These are phyloP conservation scores for Dipteronia dyeriana DNA, from an alignment of 345 rosid genomes.

Conservation along the genomic window DNA sequence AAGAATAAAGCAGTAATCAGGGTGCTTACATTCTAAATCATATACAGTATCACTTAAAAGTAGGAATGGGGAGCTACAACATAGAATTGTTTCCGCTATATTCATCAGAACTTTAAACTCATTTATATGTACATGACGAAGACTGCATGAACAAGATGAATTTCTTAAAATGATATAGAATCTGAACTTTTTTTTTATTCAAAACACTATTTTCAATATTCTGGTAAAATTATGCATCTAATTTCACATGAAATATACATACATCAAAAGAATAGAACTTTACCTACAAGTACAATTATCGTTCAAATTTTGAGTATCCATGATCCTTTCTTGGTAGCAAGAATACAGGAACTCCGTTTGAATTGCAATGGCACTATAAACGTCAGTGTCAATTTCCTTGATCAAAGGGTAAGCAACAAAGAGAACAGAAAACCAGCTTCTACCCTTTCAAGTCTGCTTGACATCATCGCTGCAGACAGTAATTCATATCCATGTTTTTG, in stretches of 20 bases:
- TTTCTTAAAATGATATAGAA: not conserved
- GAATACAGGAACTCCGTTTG: not conserved
- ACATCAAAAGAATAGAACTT: conserved; percentile 10
- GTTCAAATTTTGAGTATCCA: not conserved
- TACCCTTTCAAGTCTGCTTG: conserved; percentile 1
- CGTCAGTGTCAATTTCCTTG: not conserved
- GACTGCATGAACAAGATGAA: not conserved
- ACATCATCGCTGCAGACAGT: not conserved
- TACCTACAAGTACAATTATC: not conserved
- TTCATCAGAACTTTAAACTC: not conserved
- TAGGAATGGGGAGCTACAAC: no score
- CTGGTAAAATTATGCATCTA: not conserved
- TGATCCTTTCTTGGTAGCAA: not conserved
- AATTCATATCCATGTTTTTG: not conserved
- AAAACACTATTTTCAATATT: not conserved
- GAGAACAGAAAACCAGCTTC: not conserved
- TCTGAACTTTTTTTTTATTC: not conserved
- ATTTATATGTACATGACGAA: not conserved
- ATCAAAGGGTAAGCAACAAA: not conserved
- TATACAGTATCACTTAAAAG: no score
- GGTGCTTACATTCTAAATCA: no score
- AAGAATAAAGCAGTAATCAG: no score
- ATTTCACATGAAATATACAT: conserved; percentile 14
- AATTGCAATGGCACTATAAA: not conserved
- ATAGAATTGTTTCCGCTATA: not conserved